Evolutionary conservation across 768 basidiomycete genomes (phyloP), one percentile per base, ranked within the genome.

Genomic region (Tylopilus intermedius): DNA sequence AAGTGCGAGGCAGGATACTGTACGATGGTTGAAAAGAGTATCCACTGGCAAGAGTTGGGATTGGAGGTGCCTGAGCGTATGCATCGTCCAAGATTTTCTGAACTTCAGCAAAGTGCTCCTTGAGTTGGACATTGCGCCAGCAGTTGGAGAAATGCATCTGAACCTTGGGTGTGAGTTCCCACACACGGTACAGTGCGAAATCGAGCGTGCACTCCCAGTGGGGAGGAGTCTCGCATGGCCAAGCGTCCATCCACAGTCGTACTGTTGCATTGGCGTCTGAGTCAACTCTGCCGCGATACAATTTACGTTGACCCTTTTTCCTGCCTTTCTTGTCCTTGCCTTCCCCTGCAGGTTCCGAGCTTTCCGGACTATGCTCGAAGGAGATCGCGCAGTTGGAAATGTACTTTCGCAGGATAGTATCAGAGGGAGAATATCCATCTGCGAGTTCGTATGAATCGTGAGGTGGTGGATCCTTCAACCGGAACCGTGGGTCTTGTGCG

Each of bases 141-240:
- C n/a, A n/a, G n/a, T n/a, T n/a, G n/a, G n/a, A n/a, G n/a, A n/a
- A n/a, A n/a, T n/a, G n/a, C n/a, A n/a, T n/a, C n/a, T n/a, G n/a
- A n/a, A n/a, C n/a, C n/a, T n/a, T n/a, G n/a, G n/a, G n/a, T n/a
- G n/a, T n/a, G n/a, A n/a, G n/a, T n/a, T n/a, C n/a, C n/a, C n/a
- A n/a, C n/a, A n/a, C n/a, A n/a, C n/a, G n/a, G n/a, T n/a, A n/a
- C n/a, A n/a, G n/a, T n/a, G n/a, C n/a, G n/a, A n/a, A n/a, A n/a
- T n/a, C n/a, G n/a, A n/a, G n/a, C n/a, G n/a, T n/a, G n/a, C n/a
- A n/a, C n/a, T n/a, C n/a, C n/a, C n/a, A n/a, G n/a, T 1, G 32
- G 9, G 59, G 57, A 5, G 59, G 50, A 6, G 42, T 55, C 42
- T 57, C 51, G 26, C 51, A 59, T 21, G 65, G 64, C 64, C 66